These are phyloP conservation scores for Phialocephala sp. DNA, from an alignment of 2,329 filamentous ascomycete species.

Conservation along the genomic window DNA sequence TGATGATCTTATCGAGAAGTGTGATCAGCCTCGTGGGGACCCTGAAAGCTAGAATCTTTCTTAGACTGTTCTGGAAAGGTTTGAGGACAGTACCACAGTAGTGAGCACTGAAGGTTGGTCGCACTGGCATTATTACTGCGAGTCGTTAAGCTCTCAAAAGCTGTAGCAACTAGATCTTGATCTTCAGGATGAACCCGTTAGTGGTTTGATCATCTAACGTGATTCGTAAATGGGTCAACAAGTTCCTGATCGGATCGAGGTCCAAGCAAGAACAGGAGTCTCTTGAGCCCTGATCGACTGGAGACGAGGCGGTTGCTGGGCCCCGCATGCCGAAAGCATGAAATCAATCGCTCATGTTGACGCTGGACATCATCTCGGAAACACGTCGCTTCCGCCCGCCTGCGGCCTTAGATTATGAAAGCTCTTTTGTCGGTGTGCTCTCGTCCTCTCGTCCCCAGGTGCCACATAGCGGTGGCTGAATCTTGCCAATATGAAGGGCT, in stretches of 20 bases:
- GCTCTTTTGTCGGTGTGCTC: neutral
- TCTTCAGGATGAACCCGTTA: constrained; percentile 16
- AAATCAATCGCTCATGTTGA: neutral
- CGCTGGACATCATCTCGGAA: neutral
- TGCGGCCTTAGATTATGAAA: neutral
- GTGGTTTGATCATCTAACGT: constrained; percentile 17
- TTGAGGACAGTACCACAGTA: neutral
- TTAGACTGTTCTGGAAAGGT: neutral
- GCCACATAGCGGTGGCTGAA: neutral
- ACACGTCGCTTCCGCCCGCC: neutral
- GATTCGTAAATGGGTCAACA: constrained; percentile 3
- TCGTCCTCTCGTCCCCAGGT: neutral
- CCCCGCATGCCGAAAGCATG: constrained; percentile 1
- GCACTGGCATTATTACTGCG: neutral
- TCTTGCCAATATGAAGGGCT: neutral
- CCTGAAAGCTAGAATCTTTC: neutral
- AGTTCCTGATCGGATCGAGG: neutral
- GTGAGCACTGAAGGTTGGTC: neutral
- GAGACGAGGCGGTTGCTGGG: neutral
- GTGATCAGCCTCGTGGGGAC: neutral
- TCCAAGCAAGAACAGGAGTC: neutral
- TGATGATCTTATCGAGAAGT: neutral
- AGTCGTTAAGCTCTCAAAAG: neutral
- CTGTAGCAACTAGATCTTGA: constrained; percentile 6
- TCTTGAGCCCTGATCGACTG: neutral